Evolutionary conservation across 169 alveolate genomes (phyloP).

Genomic region (Babesia bigemina): DNA sequence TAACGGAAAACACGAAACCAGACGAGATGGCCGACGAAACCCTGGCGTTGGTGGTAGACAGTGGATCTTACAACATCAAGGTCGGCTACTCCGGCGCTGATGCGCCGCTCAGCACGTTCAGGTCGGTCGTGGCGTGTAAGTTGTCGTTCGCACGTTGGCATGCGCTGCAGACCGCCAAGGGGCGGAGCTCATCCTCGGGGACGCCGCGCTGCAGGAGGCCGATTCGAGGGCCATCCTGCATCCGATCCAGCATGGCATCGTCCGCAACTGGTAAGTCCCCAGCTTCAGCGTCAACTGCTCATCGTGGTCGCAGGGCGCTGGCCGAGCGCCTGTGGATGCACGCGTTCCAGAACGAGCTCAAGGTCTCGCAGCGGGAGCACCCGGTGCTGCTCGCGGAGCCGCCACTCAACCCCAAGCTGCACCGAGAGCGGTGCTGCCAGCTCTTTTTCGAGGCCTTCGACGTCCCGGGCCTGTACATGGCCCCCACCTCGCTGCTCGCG

Average conservation of each 20-base stretch:
- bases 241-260: constrained; percentile 82
- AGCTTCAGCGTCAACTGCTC: not conserved
- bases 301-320: constrained; percentile 18
- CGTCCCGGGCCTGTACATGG: constrained; percentile 88
- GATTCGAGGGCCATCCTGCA: constrained; percentile 15
- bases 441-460: constrained; percentile 89
- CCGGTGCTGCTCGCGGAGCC: constrained; percentile 91
- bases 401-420: constrained; percentile 89
- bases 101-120: constrained; percentile 44
- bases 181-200: constrained; percentile 53
- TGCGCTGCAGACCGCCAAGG: constrained; percentile 11
- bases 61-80: constrained; percentile 55
- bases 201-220: constrained; percentile 25
- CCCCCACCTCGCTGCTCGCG: constrained; percentile 88
- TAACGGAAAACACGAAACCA: not conserved
- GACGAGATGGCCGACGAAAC: constrained; percentile 59
- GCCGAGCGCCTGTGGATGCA: constrained; percentile 83
- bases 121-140: constrained; percentile 46
- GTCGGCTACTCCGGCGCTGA: constrained; percentile 70
- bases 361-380: constrained; percentile 80
- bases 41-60: constrained; percentile 62
- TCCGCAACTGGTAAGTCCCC: constrained; percentile 78
- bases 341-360: constrained; percentile 79
- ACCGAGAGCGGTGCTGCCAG: constrained; percentile 88
- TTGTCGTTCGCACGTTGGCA: not conserved